Base-by-base conservation (phyloP, 257 asterid species). In the Fraxinus cuspidata region DNA sequence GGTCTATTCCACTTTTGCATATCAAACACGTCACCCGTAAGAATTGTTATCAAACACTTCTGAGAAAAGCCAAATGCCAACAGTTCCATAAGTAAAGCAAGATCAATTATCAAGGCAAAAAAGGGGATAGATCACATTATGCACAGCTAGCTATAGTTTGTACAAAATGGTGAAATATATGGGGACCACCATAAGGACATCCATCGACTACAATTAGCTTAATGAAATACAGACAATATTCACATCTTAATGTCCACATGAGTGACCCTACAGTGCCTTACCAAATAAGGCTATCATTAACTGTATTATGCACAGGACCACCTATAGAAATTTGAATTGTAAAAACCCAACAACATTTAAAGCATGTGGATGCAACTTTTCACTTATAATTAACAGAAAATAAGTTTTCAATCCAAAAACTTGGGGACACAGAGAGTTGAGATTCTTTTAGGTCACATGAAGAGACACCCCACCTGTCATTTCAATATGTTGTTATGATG, bases 241-340 rank as follows among this genome's bases (percentile, higher is more conserved):
- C 23, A 15, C 23, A 15, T 15, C 60, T 51, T 16, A 81, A 74
- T 76, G 75, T 81, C 79, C 40, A 72, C 29, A 32, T 10, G 53
- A 47, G 49, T 49, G 84, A 84, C 85, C 84, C 77, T 65, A 72
- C 71, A 68, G 68, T 71, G 49, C 71, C 81, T 82, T 32, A 68
- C 79, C 82, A 79, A 70, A 66, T 58, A 86, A 60, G 42, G 70
- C 69, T 80, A 81, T 83, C 77, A 80, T 29, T 63, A 40, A 81
- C 74, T 78, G 85, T 40, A 37, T 75, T 72, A 80, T 78, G 60
- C 64, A 64, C 70, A 34, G 91, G 90, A 81, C 91, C 87, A 86
- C 91, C 73, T 76, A 40, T 81, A 51, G 23, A 15, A 19, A 15
- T 3, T 19, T 18, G 58, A 49, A 49, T 49, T 69, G 68, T 44